Conservation (phyloP, 257 asterid genomes). For the Solanum lignicaule region DNA sequence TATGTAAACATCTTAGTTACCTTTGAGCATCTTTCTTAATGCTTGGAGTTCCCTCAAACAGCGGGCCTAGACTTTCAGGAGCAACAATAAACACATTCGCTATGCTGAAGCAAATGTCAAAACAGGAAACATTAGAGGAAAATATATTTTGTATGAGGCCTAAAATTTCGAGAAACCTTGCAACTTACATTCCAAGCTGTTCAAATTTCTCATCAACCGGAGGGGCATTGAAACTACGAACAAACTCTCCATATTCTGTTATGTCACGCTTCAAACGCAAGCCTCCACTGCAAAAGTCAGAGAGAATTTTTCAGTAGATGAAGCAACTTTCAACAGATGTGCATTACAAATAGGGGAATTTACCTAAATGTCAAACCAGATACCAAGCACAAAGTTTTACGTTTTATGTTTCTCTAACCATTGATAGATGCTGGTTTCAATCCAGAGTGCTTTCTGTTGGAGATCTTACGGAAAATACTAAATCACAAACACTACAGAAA, state of each 20-base stretch:
- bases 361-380: background rate
- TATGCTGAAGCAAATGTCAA: slow-evolving; percentile 33
- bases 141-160: background rate
- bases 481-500: background rate
- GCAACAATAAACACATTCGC: slow-evolving; percentile 64
- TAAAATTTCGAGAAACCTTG: background rate
- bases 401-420: background rate
- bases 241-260: slow-evolving; percentile 94
- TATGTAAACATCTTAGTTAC: slow-evolving; percentile 21
- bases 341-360: background rate
- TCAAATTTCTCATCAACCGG: slow-evolving; percentile 95
- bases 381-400: background rate
- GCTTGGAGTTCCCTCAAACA: slow-evolving; percentile 97
- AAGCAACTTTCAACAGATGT: background rate
- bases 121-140: slow-evolving; percentile 1
- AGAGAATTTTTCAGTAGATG: background rate
- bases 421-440: background rate
- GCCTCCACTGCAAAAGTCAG: slow-evolving; percentile 81
- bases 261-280: slow-evolving; percentile 94
- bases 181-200: slow-evolving; percentile 83
- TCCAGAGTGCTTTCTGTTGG: background rate
- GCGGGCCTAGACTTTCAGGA: slow-evolving; percentile 84
- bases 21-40: slow-evolving; percentile 93
- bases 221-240: slow-evolving; percentile 94
- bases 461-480: background rate